Conservation (phyloP, 805 yeast genomes). For the Wickerhamiella slavikovae region DNA sequence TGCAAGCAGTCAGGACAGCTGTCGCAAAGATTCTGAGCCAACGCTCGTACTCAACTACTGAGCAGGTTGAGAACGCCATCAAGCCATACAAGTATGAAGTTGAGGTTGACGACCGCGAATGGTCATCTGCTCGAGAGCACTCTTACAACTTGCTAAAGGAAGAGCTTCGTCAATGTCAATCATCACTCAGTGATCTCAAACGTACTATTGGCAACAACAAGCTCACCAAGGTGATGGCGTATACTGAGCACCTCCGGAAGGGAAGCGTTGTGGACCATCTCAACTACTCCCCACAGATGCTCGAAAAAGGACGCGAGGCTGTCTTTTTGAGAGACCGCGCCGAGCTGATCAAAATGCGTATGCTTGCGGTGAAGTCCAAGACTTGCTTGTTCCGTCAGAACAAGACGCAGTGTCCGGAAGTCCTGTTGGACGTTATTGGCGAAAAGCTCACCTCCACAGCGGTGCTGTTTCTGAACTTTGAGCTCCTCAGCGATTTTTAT, state of each 20-base stretch:
- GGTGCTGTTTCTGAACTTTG: constrained; percentile 80
- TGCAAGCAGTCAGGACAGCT: constrained; percentile 63
- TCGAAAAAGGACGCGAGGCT: constrained; percentile 70
- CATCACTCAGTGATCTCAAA: constrained; percentile 35
- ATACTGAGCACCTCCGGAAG: constrained; percentile 19
- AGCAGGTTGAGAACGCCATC: constrained; percentile 95
- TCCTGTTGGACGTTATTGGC: constrained; percentile 78
- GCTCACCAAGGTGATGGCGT: constrained; percentile 61
- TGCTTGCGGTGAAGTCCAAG: constrained; percentile 52
- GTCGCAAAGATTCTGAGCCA: constrained; percentile 59
- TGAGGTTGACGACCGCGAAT: constrained; percentile 88
- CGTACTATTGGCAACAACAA: constrained; percentile 67
- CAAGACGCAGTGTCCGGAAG: constrained; percentile 85
- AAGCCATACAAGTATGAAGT: constrained; percentile 96
- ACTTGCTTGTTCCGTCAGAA: constrained; percentile 61
- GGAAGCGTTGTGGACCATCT: constrained; percentile 4
- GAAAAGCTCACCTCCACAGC: constrained; percentile 87
- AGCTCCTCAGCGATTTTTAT: constrained; percentile 80
- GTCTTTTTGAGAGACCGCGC: constrained; percentile 56
- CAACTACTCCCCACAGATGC: constrained; percentile 45
- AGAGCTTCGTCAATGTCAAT: constrained; percentile 67
- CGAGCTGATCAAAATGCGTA: constrained; percentile 47
- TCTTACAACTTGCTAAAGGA: constrained; percentile 55
- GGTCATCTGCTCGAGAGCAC: constrained; percentile 67
- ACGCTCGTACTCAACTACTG: constrained; percentile 80